A percentile compares a stretch with the other conserved stretches of the same genome.
These are phyloP conservation scores for Darksidea phi DNA, from an alignment of 495 filamentous ascomycete genomes.

Conservation along the genomic window DNA sequence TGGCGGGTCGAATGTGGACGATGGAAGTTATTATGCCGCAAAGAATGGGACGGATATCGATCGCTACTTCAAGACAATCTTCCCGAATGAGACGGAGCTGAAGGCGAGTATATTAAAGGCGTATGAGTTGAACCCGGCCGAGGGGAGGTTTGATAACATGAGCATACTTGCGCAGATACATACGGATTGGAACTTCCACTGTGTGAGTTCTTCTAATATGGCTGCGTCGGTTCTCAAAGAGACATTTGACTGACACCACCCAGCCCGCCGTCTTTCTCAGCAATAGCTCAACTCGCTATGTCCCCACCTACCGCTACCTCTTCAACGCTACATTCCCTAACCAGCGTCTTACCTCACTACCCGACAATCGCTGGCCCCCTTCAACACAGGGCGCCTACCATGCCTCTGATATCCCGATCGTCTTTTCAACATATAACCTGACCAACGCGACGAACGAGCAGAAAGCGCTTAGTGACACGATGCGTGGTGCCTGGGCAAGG, in stretches of 20 bases:
- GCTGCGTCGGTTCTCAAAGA: no score
- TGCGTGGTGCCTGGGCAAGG: constrained; percentile 15
- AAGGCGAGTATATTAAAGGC: background rate
- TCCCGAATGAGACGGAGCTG: constrained; percentile 4
- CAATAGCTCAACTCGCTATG: constrained; percentile 1
- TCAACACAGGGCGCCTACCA: constrained; percentile 23
- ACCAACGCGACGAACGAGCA: background rate
- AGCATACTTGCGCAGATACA: constrained; percentile 7
- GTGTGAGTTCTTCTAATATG: constrained; percentile 13
- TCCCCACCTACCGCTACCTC: constrained; percentile 24
- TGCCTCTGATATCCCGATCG: constrained; percentile 26
- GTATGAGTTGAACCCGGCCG: background rate
- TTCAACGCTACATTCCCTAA: constrained; percentile 24
- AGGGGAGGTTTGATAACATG: constrained; percentile 5
- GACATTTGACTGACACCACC: background rate
- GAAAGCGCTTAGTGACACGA: constrained; percentile 5
- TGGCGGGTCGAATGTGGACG: constrained; percentile 34
- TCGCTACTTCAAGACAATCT: background rate
- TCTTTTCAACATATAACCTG: constrained; percentile 11
- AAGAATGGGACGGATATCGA: background rate
- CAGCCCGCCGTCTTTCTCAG: constrained; percentile 13
- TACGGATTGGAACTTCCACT: constrained; percentile 24
- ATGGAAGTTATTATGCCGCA: constrained; percentile 32
- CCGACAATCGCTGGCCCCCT: constrained; percentile 6
- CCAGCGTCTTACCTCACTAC: background rate